Base-by-base conservation (phyloP, 345 rosid species). In the Boechera retrofracta region DNA sequence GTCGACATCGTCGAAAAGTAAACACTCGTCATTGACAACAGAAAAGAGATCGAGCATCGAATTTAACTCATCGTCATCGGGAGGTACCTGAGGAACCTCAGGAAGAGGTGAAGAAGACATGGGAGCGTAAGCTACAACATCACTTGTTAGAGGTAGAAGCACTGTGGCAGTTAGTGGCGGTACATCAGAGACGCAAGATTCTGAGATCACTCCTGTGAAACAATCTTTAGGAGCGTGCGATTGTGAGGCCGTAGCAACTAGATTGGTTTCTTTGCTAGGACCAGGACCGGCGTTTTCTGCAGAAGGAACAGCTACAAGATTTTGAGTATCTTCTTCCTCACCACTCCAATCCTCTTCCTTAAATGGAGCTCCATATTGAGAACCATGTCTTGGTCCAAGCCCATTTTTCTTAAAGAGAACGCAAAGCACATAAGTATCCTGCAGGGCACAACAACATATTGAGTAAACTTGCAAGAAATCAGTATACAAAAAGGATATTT, bases 341-440 rank as follows among this genome's bases (percentile, higher is more conserved):
- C 81, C 84, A 31, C 85, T 84, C 98, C 97, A 90, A 0, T 89
- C 97, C 72, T 88, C 97, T 49, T 93, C 97, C 45, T 11, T 70
- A 71, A 84, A 93, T 0, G 93, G 94, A 39, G 89, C 91, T 52
- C 94, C 98, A 71, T 94, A 91, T 31, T 90, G 90, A 5, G 90
- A 87, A 51, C 94, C 91, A 73, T 89, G 87, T 68, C 80, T 85
- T 1, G 96, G 92, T 73, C 96, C 97, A 62, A 6, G 67, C 9
- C 98, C 96, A 47, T 85, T 88, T 78, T 94, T 91, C 85, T 86
- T 29, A 24, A 71, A 91, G 44, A 94, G 47, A 6, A 58, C 70
- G 32, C 91, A 90, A 3, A 91, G 70, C 48, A 88, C 94, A 74
- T 77, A 94, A 0, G 79, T 28, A 71, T 91, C 95, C 83, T 88